Base-by-base conservation (phyloP, 2,329 filamentous ascomycete genomes). In the Polychaeton citri region DNA sequence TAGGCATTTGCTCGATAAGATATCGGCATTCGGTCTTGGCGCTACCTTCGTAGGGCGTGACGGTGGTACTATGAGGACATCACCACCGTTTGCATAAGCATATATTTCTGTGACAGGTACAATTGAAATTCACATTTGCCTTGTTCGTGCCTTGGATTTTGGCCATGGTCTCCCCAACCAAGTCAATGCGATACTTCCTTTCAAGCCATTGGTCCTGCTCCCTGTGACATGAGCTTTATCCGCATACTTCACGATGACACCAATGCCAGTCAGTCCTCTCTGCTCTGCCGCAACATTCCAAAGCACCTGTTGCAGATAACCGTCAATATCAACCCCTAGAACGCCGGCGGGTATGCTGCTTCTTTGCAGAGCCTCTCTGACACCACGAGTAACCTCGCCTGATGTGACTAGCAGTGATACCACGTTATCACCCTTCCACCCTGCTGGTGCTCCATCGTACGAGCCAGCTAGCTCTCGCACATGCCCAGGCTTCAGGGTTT, bases 391-490 rank as follows among this genome's bases (percentile, higher is more conserved):
- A 20, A 85, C 81, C 36, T 75, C 66, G 41, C 70, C 66, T 43
- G 78, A 74, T 3, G 75, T 71, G 17, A 81, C 79, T 36, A 95
- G 59, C 12, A 94, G 51, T 0, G 76, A 87, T 21, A 94, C 55
- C 5, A 81, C 75, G 10, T 71, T 68, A 2, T 64, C 55, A 0
- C 71, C 73, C 36, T 75, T 66, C 81, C 82, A 93, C 0, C 78
- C 79, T 0, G 69, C 62, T 1, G 85, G 86, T 5, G 82, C 81
- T 9, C 76, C 77, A 1, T 69, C 68, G 50, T 90, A 81, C 0
- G 84, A 74, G 3, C 88, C 88, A 52, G 85, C 81, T 3, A 88
- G 68, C 60, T 88, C 82, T n/a, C 82, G 72, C 6, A 84, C 61
- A 32, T 75, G 62, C 20, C 67, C 61, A 1, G 82, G 81, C 3